Base-by-base conservation (phyloP, 2,329 filamentous ascomycete genomes). In the Geosmithia putterillii region DNA sequence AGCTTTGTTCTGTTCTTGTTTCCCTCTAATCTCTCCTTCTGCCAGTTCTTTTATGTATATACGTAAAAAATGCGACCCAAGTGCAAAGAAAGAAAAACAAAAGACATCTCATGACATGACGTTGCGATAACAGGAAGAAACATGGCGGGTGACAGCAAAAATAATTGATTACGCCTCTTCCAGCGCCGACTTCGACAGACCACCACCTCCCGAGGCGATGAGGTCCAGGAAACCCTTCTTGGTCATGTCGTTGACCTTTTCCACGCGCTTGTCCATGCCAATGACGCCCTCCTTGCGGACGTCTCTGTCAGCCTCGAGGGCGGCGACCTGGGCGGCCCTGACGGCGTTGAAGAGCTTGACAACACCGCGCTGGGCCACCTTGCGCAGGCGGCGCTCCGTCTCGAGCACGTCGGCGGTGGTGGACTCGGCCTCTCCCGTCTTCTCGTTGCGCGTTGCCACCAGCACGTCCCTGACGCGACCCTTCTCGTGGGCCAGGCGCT, bases 341-440 rank as follows among this genome's bases (percentile, higher is more conserved):
- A 98, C 88, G 0, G 92, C 92, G 61, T 96, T 95, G 66, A 98
- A 98, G 46, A 98, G 70, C 69, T 90, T 94, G 20, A 96, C 83
- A 36, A 98, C 92, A 76, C 90, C 90, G 44, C 87, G 76, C 64
- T 95, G 87, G 38, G 89, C 89, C 41, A 86, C 87, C 69, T 94
- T 92, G 55, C 85, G 79, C 56, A 96, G 61, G 49, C 78, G 71
- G 65, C 81, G 83, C 69, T 96, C 90, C 53, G 81, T 75, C 56
- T 84, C 86, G 55, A 78, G 58, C 21, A 75, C 71, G 48, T 73
- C 67, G 15, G 65, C 65, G 21, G 73, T 73, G 18, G 74, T 75
- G 44, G 59, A 59, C 50, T 64, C 59, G 50, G 49, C 53, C 46
- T 60, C 54, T 32, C 61, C 62, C 7, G 72, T 67, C 4, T 57